Base-by-base conservation (phyloP, 129 eudicot genomes). In the Solidago caesia region DNA sequence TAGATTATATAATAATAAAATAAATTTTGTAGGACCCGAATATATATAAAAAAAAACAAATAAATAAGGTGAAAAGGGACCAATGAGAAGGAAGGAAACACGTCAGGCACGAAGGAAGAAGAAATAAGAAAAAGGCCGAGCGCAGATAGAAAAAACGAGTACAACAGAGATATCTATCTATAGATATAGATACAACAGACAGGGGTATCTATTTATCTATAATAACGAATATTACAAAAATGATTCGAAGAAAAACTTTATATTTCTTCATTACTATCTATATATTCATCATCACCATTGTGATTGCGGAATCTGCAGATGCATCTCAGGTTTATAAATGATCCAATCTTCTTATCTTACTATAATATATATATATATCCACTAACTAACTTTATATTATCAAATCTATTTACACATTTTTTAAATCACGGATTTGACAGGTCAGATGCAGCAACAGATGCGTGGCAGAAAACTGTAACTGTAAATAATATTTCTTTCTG, bases 381-480 rank as follows among this genome's bases (percentile, higher is more conserved):
- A 47, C 75, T 68, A 27, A 46, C 43, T 59, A 58, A 46, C 41
- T 59, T 48, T 47, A 10, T 9, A 15, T 51, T 33, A 16, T 15
- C 4, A 0, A 12, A 77, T 58, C 8, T 47, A 33, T 47, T 41
- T 16, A 29, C 52, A 61, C 21, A 41, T 64, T 43, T 72, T 5
- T 13, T 48, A 26, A 45, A 76, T 76, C 48, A 71, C 58, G 64
- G 78, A 57, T 81, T 58, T 75, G 73, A 16, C 86, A 84, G 96
- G 85, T 82, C 44, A 46, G 69, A 53, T 93, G 98, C 88, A 90
- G 97, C 89, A 90, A 71, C 63, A 73, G 62, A 44, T 93, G 98
- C 48, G 89, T 90, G 14, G 97, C 91, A 2, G 79, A 88, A 72
- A 88, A 90, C 74, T 93, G 98, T 46, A 84, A 88, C 53, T 56